A percentile compares a stretch with the other conserved stretches of the same genome.
These are phyloP conservation scores for Avena eriantha DNA, from an alignment of 176 grass and related monocot species.

Conservation along the genomic window DNA sequence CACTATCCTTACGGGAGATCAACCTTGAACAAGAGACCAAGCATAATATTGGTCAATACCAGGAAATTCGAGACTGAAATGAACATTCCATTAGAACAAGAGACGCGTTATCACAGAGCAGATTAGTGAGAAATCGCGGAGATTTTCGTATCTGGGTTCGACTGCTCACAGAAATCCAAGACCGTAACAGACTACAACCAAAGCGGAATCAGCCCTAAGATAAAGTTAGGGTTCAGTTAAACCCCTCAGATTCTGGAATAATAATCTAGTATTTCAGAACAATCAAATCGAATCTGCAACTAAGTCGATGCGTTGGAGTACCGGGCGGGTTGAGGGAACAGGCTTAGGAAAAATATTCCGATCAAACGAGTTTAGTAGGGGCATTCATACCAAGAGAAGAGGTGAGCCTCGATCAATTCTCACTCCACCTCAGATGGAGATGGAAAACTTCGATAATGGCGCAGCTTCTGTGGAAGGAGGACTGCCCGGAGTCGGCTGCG, in stretches of 20 bases:
- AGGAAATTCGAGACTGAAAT: background rate
- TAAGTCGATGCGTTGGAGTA: background rate
- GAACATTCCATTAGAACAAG: background rate
- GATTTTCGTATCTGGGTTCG: background rate
- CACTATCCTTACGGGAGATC: background rate
- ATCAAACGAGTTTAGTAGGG: background rate
- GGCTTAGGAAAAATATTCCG: background rate
- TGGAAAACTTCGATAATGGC: background rate
- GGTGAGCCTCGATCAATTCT: background rate
- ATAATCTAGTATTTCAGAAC: background rate
- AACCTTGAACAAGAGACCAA: background rate
- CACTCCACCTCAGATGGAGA: background rate
- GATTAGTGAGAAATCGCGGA: background rate
- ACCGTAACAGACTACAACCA: background rate
- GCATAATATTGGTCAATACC: background rate
- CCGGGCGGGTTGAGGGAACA: background rate
- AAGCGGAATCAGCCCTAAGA: background rate
- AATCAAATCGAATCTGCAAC: background rate
- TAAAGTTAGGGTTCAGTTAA: constrained; percentile 19
- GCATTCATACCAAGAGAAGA: constrained; percentile 1
- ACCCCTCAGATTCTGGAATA: background rate
- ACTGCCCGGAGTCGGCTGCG: background rate
- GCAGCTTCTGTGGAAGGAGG: constrained; percentile 22
- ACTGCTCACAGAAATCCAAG: constrained; percentile 12
- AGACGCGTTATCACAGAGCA: background rate